phyloP scores from a whole-genome alignment of 2,329 filamentous ascomycete genomes.

The Hymenoscyphus salicellus region DNA sequence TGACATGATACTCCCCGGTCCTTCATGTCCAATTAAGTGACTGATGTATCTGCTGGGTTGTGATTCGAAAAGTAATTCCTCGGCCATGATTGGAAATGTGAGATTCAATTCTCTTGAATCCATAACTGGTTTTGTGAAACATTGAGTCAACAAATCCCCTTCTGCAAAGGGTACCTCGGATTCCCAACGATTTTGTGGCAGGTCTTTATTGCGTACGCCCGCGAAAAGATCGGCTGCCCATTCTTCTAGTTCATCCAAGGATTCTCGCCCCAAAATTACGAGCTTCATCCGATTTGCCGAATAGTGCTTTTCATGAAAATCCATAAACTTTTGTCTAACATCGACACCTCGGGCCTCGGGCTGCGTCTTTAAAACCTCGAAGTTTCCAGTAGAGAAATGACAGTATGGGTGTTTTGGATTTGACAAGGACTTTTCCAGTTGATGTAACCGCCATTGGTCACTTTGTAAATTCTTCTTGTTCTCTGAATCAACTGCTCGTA shows the following conservation, averaged over 20 bases:
- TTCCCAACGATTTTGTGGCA: conserved; percentile 65
- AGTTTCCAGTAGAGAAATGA: conserved; percentile 71
- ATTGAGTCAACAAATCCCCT: conserved; percentile 60
- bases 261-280: conserved; percentile 65
- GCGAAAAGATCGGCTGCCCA: conserved; percentile 70
- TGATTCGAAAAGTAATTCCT: conserved; percentile 63
- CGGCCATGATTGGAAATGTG: conserved; percentile 66
- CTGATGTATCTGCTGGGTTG: conserved; percentile 69
- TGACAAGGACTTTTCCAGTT: conserved; percentile 67
- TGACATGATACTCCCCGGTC: conserved; percentile 69
- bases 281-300: conserved; percentile 75
- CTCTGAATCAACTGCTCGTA: conserved; percentile 71
- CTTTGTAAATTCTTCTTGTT: conserved; percentile 79
- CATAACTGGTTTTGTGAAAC: conserved; percentile 72
- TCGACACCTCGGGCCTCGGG: conserved; percentile 65
- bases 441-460: conserved; percentile 68
- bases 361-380: conserved; percentile 66
- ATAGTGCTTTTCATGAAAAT: conserved; percentile 69
- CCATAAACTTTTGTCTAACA: conserved; percentile 69
- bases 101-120: conserved; percentile 65
- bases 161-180: conserved; percentile 56
- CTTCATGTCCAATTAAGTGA: conserved; percentile 72
- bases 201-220: conserved; percentile 64
- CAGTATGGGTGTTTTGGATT: conserved; percentile 69
- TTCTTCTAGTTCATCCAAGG: conserved; percentile 62